Evolutionary conservation across 164 flowering plant genomes (phyloP), one percentile per base, ranked within the genome.

Genomic region (Cinnamomum micranthum): DNA sequence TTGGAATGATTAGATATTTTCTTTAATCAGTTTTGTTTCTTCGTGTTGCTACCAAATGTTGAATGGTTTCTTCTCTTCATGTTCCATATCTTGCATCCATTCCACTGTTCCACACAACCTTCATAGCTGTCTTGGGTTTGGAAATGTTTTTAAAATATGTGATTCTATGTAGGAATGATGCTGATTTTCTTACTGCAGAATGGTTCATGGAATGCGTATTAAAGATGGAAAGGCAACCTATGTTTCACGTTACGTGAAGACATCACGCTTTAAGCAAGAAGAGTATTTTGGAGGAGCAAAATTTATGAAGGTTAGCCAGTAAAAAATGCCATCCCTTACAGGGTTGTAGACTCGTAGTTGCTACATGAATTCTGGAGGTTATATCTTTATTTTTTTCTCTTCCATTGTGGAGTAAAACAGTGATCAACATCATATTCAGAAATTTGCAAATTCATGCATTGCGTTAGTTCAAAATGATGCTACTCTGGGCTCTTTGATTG

Each of bases 141-240:
- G 60, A 55, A 55, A 55, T 17, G n/a, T n/a, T n/a, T 27, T 12
- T 62, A 41, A 20, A 64, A 23, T 64, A 22, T 2, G 28, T 64
- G 67, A 25, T 64, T 14, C 5, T 64, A 64, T 64, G 12, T 31
- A 66, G 31, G 20, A 55, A 22, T 22, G 24, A 23, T 63, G 27
- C 9, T 23, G 23, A 10, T 23, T 63, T n/a, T 23, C 23, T n/a
- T 63, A 22, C 58, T 79, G 78, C 90, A 93, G 99, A 64, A 95
- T 95, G 99, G 77, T 93, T 80, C 99, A 95, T 87, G 99, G 93
- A 41, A 22, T 95, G 88, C 94, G 91, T 62, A 93, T 95, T 71
- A 91, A 93, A 88, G 91, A 95, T 82, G 99, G 99, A 71, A 93
- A 91, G 84, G 97, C 99, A 69, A 85, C 94, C 14, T 95, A 93